Percentiles rank a stretch among this genome's conserved stretches.
Conservation (phyloP, 345 rosid species). For the Hibiscus syriacus region DNA sequence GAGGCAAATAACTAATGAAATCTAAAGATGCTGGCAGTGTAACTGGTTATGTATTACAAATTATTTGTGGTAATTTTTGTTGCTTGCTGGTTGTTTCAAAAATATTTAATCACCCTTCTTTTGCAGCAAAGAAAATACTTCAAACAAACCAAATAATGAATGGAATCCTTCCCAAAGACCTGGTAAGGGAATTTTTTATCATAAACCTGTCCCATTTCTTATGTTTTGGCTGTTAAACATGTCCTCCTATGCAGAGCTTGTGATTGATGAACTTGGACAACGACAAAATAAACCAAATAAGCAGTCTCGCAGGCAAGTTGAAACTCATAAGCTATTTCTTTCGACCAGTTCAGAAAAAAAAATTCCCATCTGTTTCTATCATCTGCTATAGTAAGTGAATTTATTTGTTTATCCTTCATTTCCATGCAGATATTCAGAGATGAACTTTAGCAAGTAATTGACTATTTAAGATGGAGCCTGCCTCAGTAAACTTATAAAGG, state of each 20-base stretch:
- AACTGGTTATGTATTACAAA: neutral
- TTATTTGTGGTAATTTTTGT: neutral
- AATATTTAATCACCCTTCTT: neutral
- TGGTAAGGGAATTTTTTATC: constrained; percentile 26
- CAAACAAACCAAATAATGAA: constrained; percentile 38
- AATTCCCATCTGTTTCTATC: neutral
- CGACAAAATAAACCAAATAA: constrained; percentile 37
- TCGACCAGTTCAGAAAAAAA: neutral
- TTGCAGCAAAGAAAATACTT: constrained; percentile 51
- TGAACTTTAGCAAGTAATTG: constrained; percentile 65
- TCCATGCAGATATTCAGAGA: constrained; percentile 56
- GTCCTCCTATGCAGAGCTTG: constrained; percentile 32
- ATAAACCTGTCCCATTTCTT: neutral
- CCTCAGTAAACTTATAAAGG: constrained; percentile 38
- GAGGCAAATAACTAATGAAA: neutral
- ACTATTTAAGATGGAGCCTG: constrained; percentile 25
- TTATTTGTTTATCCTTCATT: constrained; percentile 1
- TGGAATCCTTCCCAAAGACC: constrained; percentile 44
- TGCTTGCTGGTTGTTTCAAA: neutral
- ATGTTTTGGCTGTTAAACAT: constrained; percentile 2
- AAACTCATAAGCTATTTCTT: neutral
- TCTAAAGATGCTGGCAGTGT: neutral
- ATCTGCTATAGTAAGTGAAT: neutral
- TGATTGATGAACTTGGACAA: constrained; percentile 47
- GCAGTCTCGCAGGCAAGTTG: constrained; percentile 51